Base-by-base conservation (phyloP, 75 land plant species). In the Isoetes taiwanensis region DNA sequence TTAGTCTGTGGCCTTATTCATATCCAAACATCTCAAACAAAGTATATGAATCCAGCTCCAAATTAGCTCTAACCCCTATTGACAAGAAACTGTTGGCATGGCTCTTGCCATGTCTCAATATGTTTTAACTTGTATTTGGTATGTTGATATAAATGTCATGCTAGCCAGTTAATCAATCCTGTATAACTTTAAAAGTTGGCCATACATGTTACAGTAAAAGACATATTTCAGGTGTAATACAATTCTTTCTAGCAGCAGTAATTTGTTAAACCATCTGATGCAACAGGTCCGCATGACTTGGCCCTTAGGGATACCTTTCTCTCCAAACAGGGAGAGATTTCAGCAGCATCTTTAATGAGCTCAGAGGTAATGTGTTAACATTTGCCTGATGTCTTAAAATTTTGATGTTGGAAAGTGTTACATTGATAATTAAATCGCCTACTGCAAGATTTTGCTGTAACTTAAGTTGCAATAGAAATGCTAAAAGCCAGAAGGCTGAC, bases 291-390 rank as follows among this genome's bases (percentile, higher is more conserved):
- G 69, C 72, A 82, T 64, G 96, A 90, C 56, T 72, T 90, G 6
- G 76, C 63, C 2, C 60, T 90, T 31, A 91, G 96, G n/a, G 64
- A 78, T 63, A 82, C 84, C 1, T 90, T 90, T 38, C 3, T 66
- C 28, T 46, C 84, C 0, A 54, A 62, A 38, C 65, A 67, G 19
- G 68, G 70, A n/a, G 41, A 35, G 2, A 24, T 66, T 14, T 81
- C 91, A 54, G 86, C 91, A 55, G 71, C 27, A 38, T 41, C 60
- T 24, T 81, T 81, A 69, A 65, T 82, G 54, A 61, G 69, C 50
- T 79, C 86, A 28, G 70, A 77, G 86, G 91, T 89, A 50, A 37
- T 32, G 12, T n/a, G 6, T 56, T 54, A 10, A 1, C 16, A 30
- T 2, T 12, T 30, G 19, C 59, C 24, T 6, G 14, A 11, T 37